Evolutionary conservation across 345 rosid genomes (phyloP), one percentile per base, ranked within the genome.

Genomic region (Rhizophora mangle): DNA sequence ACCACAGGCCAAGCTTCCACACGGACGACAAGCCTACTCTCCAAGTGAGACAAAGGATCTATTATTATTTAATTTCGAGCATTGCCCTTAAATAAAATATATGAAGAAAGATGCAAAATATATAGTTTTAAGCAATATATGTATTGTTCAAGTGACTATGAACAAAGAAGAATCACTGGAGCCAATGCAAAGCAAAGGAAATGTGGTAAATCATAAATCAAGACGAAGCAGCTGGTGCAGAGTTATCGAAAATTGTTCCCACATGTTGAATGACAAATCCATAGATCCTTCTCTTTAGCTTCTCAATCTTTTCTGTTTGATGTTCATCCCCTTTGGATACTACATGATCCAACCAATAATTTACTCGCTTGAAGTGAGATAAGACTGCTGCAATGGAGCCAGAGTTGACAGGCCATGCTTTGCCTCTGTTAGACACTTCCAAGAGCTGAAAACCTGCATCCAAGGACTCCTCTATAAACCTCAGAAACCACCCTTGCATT

Each of bases 251-350:
- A 34, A 95, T 87, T 0, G 92, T 87, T 49, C 99, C 99, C 20
- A 94, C 93, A 55, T 95, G 96, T 72, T 87, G 89, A 65, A 95
- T 95, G 10, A 95, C 96, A 68, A 92, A 95, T 18, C 97, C 96
- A 56, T 88, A 95, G 34, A 95, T 92, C 78, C 92, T 92, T 69
- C 85, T 75, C 82, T 90, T 90, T 36, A 95, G 76, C 64, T 74
- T 77, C 79, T 92, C 98, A 3, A 88, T 84, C 83, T 83, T 85
- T 11, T 79, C 87, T 6, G 68, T 76, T 4, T 80, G 69, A 20
- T 63, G 13, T 51, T 81, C 84, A 24, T 86, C 72, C 0, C 77
- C 56, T 16, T 73, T 82, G 1, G 88, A 79, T 27, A 55, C 76
- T 0, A 76, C 87, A 1, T 55, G 74, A 36, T 91, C 97, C 76